These are phyloP conservation scores for Stramenopiles sp. DNA, from an alignment of 352 stramenopile species.

Conservation along the genomic window DNA sequence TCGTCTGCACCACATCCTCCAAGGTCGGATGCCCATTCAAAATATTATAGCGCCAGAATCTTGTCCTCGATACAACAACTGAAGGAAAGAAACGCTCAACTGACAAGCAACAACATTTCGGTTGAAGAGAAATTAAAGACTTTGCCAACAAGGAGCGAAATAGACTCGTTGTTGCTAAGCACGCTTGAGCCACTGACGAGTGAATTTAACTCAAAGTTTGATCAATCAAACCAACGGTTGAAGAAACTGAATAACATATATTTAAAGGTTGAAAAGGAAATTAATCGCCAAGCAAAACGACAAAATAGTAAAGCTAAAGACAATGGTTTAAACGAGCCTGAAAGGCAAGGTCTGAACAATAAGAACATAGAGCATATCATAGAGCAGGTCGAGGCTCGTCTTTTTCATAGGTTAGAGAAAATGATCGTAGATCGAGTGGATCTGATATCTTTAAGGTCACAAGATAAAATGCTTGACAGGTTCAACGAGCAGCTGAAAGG, in stretches of 20 bases:
- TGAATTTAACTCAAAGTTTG: background rate
- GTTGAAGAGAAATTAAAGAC: background rate
- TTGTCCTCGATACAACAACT: background rate
- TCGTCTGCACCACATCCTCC: background rate
- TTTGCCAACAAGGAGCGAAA: background rate
- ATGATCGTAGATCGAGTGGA: background rate
- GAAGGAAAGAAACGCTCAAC: background rate
- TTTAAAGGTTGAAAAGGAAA: background rate
- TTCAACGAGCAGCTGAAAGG: background rate
- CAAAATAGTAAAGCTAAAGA: background rate
- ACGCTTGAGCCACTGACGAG: background rate
- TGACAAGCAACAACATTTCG: background rate
- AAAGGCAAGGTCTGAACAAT: background rate
- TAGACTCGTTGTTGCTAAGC: background rate
- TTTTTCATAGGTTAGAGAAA: background rate
- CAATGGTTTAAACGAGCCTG: background rate
- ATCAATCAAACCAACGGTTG: background rate
- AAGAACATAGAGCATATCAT: background rate
- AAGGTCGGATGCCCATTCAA: background rate
- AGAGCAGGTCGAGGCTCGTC: background rate
- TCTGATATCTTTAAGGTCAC: background rate
- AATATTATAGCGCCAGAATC: background rate
- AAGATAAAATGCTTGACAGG: background rate
- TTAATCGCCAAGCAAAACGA: background rate
- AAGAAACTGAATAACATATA: background rate